Base-by-base conservation (phyloP, 2,329 filamentous ascomycete genomes). In the Trichophyton verrucosum region DNA sequence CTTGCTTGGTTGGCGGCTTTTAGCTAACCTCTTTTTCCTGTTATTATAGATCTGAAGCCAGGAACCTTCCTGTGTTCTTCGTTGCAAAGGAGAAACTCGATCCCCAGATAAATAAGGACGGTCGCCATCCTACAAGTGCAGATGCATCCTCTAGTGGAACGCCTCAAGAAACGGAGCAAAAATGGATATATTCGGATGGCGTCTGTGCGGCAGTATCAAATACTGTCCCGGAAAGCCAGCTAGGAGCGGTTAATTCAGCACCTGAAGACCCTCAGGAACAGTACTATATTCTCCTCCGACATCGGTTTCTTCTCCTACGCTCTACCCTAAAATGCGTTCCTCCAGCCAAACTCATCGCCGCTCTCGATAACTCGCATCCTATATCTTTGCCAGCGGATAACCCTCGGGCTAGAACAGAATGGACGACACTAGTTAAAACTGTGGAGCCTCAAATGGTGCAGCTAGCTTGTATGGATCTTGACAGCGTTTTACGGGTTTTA, bases 171-270 rank as follows among this genome's bases (percentile, higher is more conserved):
- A 36, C 42, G n/a, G 47, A 24, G 22, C 22, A 33, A 17, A 75
- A 81, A 60, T 87, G 86, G 9, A 86, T 83, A 68, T 94, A 89
- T 70, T 77, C 84, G 15, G 88, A 95, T 66, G 91, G 90, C 57
- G 87, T 89, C 42, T 96, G 90, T 71, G 83, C 86, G 24, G 87
- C 85, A 3, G 77, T 80, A 2, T 80, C 83, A 0, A 74, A 70
- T 30, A 68, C 73, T 38, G 64, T 73, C 22, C 64, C 65, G 8
- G 57, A 53, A 33, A 40, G 42, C 7, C 80, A 1, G 68, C 33
- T 72, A 30, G 62, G 71, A 30, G 65, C 65, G 1, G 63, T 66
- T 8, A 68, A 70, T 9, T 70, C 72, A 24, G 65, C 69, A 13
- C 61, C 66, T 17, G 63, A 70, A n/a, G 72, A 75, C 60, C 81